These are phyloP conservation scores for Kitagawia praeruptora DNA, from an alignment of 129 eudicot genomes.

Conservation along the genomic window DNA sequence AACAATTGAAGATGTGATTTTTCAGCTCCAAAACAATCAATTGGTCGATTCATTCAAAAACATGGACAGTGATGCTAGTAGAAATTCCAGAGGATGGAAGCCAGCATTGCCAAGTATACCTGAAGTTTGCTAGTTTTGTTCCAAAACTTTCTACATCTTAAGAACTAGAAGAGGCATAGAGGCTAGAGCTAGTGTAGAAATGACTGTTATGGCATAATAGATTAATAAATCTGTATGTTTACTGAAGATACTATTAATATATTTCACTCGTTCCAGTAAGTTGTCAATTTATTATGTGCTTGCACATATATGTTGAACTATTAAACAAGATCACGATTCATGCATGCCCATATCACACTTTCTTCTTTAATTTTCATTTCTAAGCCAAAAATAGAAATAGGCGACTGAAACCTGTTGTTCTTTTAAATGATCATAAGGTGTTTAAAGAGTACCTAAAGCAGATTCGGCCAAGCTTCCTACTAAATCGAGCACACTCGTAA, in stretches of 20 bases:
- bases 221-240: background rate
- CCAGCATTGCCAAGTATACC: slow-evolving; percentile 30
- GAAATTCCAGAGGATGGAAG: slow-evolving; percentile 15
- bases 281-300: background rate
- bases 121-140: slow-evolving; percentile 23
- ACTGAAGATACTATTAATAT: background rate
- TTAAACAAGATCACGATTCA: background rate
- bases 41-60: background rate
- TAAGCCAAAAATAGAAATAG: background rate
- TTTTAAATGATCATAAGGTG: background rate
- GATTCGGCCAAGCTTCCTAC: background rate
- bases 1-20: slow-evolving; percentile 32
- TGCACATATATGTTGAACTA: background rate
- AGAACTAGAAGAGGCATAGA: background rate
- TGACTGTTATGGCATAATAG: background rate
- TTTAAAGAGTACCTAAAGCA: background rate
- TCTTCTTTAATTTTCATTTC: background rate
- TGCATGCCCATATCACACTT: background rate
- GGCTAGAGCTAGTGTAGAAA: background rate
- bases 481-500: background rate
- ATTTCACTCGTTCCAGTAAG: background rate
- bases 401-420: background rate
- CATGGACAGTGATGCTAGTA: background rate
- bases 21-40: slow-evolving; percentile 15
- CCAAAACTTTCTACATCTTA: background rate